These are phyloP conservation scores for Exophiala aquamarina DNA, from an alignment of 2,329 filamentous ascomycete genomes.

Conservation along the genomic window DNA sequence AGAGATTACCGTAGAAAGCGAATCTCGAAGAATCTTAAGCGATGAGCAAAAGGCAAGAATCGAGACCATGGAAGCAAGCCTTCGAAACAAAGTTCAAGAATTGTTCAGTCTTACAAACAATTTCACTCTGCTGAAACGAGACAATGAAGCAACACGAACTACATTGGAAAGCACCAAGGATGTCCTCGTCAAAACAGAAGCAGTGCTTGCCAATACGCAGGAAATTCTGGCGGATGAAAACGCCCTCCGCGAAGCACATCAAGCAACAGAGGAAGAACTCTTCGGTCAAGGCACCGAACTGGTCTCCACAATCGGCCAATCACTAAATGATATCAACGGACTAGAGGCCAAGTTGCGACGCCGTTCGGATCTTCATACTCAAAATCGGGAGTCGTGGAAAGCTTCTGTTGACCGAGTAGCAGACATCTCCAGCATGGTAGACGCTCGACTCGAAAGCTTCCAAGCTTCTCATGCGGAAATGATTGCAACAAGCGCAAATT, in stretches of 20 bases:
- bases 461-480: conserved; percentile 70
- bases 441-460: conserved; percentile 71
- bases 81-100: conserved; percentile 92
- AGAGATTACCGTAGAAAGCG: conserved; percentile 86
- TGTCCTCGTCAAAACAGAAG: conserved; percentile 83
- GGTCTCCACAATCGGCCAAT: conserved; percentile 73
- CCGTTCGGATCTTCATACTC: conserved; percentile 76
- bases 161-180: conserved; percentile 77
- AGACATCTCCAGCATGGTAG: conserved; percentile 74
- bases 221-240: conserved; percentile 77
- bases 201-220: conserved; percentile 74
- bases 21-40: conserved; percentile 84
- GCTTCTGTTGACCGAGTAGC: conserved; percentile 73
- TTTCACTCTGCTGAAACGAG: conserved; percentile 85
- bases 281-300: conserved; percentile 71
- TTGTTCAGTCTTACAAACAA: conserved; percentile 81
- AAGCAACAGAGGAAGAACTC: conserved; percentile 78
- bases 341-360: conserved; percentile 84
- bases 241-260: conserved; percentile 75
- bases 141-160: conserved; percentile 74
- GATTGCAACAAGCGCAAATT: conserved; percentile 64
- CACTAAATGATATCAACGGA: conserved; percentile 76
- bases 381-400: conserved; percentile 78
- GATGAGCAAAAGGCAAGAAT: conserved; percentile 93
- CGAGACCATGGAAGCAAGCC: conserved; percentile 83